Conservation (phyloP, 2,329 filamentous ascomycete genomes). For the Talaromyces marneffei region DNA sequence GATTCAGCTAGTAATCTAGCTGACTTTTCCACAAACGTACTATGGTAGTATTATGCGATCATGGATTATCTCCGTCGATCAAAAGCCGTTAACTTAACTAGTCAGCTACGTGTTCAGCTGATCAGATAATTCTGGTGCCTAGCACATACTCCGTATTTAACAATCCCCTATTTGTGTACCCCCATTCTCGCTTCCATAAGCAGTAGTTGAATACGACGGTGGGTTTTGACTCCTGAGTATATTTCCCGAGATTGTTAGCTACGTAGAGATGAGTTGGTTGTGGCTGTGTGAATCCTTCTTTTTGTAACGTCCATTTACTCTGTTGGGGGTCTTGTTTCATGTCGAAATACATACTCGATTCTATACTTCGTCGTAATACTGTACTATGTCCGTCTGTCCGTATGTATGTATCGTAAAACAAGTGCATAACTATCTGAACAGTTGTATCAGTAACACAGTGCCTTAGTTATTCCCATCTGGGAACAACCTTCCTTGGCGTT, state of each 20-base stretch:
- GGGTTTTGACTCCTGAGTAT: neutral
- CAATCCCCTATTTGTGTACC: neutral
- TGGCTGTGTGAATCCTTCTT: neutral
- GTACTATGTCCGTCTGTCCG: no score
- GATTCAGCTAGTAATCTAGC: neutral
- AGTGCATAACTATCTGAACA: neutral
- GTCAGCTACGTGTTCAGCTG: neutral
- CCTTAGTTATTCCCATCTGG: neutral
- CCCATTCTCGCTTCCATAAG: neutral
- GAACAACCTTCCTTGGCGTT: neutral
- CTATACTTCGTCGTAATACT: no score
- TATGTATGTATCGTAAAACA: neutral
- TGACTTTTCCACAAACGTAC: neutral
- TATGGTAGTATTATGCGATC: no score
- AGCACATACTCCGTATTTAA: neutral
- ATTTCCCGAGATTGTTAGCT: neutral
- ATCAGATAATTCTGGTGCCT: slow-evolving; percentile 1
- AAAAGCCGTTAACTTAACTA: neutral
- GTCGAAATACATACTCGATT: neutral
- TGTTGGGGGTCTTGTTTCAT: neutral
- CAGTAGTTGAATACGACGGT: neutral
- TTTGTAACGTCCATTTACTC: neutral
- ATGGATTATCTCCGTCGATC: neutral
- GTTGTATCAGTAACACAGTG: no score
- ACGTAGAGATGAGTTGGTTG: no score